phyloP scores from a whole-genome alignment of 176 grass and related monocot species.

The Otatea glauca region DNA sequence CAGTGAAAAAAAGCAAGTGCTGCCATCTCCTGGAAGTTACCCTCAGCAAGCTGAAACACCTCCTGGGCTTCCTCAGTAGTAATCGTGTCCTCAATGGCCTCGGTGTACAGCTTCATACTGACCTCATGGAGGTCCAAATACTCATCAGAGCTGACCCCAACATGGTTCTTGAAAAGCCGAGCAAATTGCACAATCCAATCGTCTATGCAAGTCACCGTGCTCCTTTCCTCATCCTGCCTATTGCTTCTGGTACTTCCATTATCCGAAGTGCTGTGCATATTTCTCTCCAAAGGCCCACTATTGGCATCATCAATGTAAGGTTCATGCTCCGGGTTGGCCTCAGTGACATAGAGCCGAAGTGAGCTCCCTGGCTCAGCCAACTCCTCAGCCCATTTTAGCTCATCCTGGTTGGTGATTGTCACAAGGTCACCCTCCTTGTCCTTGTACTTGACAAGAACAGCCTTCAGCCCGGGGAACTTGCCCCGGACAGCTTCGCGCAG shows the following conservation, averaged over 20 bases:
- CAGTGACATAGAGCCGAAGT: slow-evolving; percentile 68
- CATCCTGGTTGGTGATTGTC: slow-evolving; percentile 86
- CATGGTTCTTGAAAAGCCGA: slow-evolving; percentile 83
- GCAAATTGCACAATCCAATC: slow-evolving; percentile 91
- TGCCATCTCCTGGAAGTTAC: slow-evolving; percentile 88
- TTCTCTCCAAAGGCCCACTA: slow-evolving; percentile 45
- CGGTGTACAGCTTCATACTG: slow-evolving; percentile 82
- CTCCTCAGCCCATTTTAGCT: slow-evolving; percentile 80
- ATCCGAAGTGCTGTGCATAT: slow-evolving; percentile 47
- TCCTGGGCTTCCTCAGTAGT: slow-evolving; percentile 87
- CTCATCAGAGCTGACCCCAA: slow-evolving; percentile 72
- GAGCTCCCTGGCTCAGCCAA: slow-evolving; percentile 65
- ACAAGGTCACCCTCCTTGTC: slow-evolving; percentile 94
- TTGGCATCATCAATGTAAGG: slow-evolving; percentile 47
- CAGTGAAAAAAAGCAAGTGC: slow-evolving; percentile 91
- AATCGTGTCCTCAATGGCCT: slow-evolving; percentile 89
- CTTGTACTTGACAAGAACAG: slow-evolving; percentile 80
- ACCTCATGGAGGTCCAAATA: slow-evolving; percentile 82
- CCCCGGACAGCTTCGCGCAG: slow-evolving; percentile 63
- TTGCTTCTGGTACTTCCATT: slow-evolving; percentile 64
- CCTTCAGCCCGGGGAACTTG: slow-evolving; percentile 80
- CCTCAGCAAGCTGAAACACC: slow-evolving; percentile 74
- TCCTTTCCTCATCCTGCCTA: slow-evolving; percentile 56
- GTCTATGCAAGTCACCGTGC: slow-evolving; percentile 61
- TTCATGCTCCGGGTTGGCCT: slow-evolving; percentile 74